Percentiles rank a stretch among this genome's conserved stretches.
Conservation (phyloP, 1,284 basidiomycete genomes). For the Moesziomyces sp. region DNA sequence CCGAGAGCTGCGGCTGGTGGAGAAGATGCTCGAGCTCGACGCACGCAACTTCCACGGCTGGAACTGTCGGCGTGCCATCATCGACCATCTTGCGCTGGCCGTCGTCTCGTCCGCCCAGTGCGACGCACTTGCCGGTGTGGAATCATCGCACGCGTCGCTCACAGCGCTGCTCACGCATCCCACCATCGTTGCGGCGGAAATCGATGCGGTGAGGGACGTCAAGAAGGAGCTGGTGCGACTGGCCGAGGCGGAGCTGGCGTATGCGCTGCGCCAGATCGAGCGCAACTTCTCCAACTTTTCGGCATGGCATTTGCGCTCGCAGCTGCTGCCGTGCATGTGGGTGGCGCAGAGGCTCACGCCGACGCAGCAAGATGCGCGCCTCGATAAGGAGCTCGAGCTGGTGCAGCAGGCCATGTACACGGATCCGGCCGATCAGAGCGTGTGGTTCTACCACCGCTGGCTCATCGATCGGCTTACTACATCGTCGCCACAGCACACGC, state of each 20-base stretch:
- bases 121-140: not conserved
- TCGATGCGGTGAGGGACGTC: not conserved
- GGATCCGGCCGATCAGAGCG: constrained; percentile 93
- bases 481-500: not conserved
- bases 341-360: constrained; percentile 68
- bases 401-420: constrained; percentile 95
- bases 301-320: constrained; percentile 97
- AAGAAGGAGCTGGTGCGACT: constrained; percentile 28
- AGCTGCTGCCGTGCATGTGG: constrained; percentile 80
- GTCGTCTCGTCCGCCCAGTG: constrained; percentile 9
- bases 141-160: constrained; percentile 2
- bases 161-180: constrained; percentile 18
- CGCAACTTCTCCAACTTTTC: constrained; percentile 97
- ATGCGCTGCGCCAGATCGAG: constrained; percentile 87
- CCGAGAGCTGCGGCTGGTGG: constrained; percentile 58
- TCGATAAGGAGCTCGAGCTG: constrained; percentile 84
- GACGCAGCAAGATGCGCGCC: constrained; percentile 39
- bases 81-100: constrained; percentile 47
- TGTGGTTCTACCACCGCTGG: constrained; percentile 99
- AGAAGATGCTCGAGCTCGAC: constrained; percentile 65
- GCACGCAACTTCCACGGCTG: constrained; percentile 65
- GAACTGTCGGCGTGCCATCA: constrained; percentile 62
- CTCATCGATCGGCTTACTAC: constrained; percentile 74
- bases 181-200: not conserved
- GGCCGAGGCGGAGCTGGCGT: constrained; percentile 52